phyloP scores from a whole-genome alignment of 352 stramenopile genomes.

The Hyaloperonospora arabidopsidis region DNA sequence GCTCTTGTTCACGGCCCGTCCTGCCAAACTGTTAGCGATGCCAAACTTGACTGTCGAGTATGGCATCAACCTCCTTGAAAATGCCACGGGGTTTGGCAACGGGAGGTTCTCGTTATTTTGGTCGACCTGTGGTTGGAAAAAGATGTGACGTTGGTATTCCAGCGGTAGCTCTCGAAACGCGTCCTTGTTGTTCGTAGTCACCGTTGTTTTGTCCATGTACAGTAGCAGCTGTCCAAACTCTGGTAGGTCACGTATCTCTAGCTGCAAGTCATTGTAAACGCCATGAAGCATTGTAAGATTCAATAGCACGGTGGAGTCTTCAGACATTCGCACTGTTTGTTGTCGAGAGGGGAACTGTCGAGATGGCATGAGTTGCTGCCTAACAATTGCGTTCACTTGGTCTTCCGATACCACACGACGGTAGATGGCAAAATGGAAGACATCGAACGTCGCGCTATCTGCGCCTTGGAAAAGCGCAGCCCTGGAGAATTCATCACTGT shows the following conservation, averaged over 20 bases:
- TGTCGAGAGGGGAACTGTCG: constrained; percentile 31
- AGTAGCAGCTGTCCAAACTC: constrained; percentile 45
- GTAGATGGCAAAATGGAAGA: constrained; percentile 73
- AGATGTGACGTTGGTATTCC: constrained; percentile 43
- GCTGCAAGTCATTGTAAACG: constrained; percentile 47
- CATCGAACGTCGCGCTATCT: constrained; percentile 44
- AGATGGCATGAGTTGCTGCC: constrained; percentile 31
- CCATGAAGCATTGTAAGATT: constrained; percentile 52
- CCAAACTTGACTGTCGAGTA: constrained; percentile 34
- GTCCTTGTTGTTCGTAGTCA: constrained; percentile 33
- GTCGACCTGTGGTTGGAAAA: constrained; percentile 36
- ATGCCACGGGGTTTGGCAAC: constrained; percentile 27
- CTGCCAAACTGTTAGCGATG: constrained; percentile 27
- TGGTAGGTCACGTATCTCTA: constrained; percentile 44
- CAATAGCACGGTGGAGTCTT: constrained; percentile 41
- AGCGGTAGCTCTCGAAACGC: constrained; percentile 37
- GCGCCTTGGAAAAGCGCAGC: constrained; percentile 33
- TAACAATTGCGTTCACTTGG: constrained; percentile 20
- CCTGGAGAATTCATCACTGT: constrained; percentile 20
- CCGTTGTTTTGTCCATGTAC: constrained; percentile 35
- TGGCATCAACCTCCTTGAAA: constrained; percentile 28
- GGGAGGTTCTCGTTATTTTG: constrained; percentile 47
- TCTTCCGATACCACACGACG: constrained; percentile 26
- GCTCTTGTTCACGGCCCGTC: constrained; percentile 27
- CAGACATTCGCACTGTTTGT: constrained; percentile 30